Conservation (phyloP, 768 basidiomycete species). For the Panus rudis region DNA sequence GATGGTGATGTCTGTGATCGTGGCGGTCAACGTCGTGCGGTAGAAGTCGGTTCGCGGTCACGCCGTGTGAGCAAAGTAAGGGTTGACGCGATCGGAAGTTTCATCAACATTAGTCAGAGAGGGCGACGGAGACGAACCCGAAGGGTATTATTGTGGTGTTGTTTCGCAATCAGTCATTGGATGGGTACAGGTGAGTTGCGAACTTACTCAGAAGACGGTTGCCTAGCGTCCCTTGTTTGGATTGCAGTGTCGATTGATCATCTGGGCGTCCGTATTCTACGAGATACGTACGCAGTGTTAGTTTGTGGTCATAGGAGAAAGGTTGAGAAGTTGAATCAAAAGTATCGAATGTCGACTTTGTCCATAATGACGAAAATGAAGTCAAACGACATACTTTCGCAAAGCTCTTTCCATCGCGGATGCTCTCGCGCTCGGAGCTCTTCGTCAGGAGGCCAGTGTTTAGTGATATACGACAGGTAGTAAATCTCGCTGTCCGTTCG, state of each 20-base stretch:
- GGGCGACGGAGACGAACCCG: too few species aligned
- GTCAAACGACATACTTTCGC: constrained; percentile 41
- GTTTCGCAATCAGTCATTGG: too few species aligned
- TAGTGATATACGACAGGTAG: constrained; percentile 64
- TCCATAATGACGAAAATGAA: too few species aligned
- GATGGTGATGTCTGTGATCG: neutral
- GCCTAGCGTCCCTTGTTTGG: constrained; percentile 50
- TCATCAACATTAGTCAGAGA: too few species aligned
- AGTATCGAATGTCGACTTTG: neutral
- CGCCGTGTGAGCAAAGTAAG: constrained; percentile 3
- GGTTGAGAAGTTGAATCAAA: neutral
- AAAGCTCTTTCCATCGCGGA: constrained; percentile 60
- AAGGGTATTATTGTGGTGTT: too few species aligned
- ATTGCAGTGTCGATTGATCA: constrained; percentile 16
- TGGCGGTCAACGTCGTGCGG: neutral
- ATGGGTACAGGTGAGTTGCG: too few species aligned
- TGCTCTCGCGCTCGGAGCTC: constrained; percentile 41
- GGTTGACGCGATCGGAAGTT: too few species aligned
- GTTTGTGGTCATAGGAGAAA: neutral
- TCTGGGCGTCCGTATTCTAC: constrained; percentile 56
- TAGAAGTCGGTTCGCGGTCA: too few species aligned
- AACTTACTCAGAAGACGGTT: constrained; percentile 53
- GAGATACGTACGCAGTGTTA: neutral
- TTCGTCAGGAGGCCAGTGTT: constrained; percentile 35
- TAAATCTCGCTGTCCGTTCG: constrained; percentile 77